These are phyloP conservation scores for Fusarium austroafricanum DNA, from an alignment of 2,329 filamentous ascomycete genomes.

Conservation along the genomic window DNA sequence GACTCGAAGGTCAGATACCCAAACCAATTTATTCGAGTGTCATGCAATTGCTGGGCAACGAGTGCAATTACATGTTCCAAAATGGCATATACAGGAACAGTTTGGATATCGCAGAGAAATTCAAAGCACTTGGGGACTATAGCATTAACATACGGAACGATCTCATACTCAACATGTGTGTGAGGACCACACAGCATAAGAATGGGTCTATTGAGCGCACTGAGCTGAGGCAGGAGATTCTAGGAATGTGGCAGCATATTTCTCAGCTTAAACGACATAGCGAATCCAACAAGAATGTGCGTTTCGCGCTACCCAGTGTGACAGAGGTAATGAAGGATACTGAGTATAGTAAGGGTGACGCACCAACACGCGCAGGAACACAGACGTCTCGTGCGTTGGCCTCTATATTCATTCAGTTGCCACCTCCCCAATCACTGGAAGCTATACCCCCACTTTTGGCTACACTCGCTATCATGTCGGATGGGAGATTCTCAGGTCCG, in stretches of 20 bases:
- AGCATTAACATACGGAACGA: slow-evolving; percentile 46
- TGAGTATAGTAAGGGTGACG: not conserved
- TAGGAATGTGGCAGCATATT: slow-evolving; percentile 53
- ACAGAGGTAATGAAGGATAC: slow-evolving; percentile 45
- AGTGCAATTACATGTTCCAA: slow-evolving; percentile 33
- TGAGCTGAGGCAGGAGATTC: slow-evolving; percentile 46
- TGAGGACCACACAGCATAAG: slow-evolving; percentile 31
- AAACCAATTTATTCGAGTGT: slow-evolving; percentile 44
- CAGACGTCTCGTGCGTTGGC: slow-evolving; percentile 41
- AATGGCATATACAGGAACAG: slow-evolving; percentile 28
- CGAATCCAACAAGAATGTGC: slow-evolving; percentile 34
- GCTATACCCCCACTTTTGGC: slow-evolving; percentile 50
- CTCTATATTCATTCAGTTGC: slow-evolving; percentile 50
- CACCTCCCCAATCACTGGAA: slow-evolving; percentile 36
- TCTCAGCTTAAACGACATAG: slow-evolving; percentile 50
- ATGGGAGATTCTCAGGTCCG: slow-evolving; percentile 35
- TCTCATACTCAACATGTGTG: slow-evolving; percentile 51
- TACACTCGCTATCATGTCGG: slow-evolving; percentile 49
- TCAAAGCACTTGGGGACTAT: slow-evolving; percentile 43
- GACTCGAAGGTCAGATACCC: slow-evolving; percentile 45
- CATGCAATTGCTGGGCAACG: slow-evolving; percentile 37
- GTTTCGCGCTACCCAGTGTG: slow-evolving; percentile 49
- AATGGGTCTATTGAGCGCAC: slow-evolving; percentile 26
- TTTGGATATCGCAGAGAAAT: slow-evolving; percentile 46
- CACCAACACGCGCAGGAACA: not conserved